Base-by-base conservation (phyloP, 2,329 filamentous ascomycete genomes). In the Colletotrichum lindemuthianum region DNA sequence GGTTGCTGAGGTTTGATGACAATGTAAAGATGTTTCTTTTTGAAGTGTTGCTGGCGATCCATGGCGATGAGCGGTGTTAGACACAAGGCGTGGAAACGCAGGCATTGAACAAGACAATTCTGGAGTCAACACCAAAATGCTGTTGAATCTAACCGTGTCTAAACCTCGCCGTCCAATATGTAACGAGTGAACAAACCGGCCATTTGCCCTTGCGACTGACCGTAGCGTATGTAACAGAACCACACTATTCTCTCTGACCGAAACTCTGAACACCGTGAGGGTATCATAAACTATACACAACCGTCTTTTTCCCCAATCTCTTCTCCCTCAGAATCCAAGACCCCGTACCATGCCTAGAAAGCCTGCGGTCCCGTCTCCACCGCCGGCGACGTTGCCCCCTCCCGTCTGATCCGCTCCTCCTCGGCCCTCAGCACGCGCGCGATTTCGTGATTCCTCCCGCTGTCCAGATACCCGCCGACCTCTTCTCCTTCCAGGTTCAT, bases 401-500 rank as follows among this genome's bases (percentile, higher is more conserved):
- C 76, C 44, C 74, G 69, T 60, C 73, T 70, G 51, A 71, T 71
- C 39, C 70, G 70, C 52, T 75, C 70, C 34, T 75, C 76, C n/a
- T 78, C 75, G 6, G 72, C 70, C 58, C 70, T 59, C 40, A 68
- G 12, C 6, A 56, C 54, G 5, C 66, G 58, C 12, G 37, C 66
- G n/a, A 65, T 65, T 32, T 71, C 45, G 73, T 72, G n/a, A 59
- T 66, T 53, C 11, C 72, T 72, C 11, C 70, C 71, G 34, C 69
- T 72, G 36, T 73, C 74, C 39, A 81, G 71, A 41, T 84, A 80
- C 36, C 78, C 24, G 24, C 24, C 78, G 43, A 74, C 74, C 9
- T 74, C 74, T 12, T 74, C 71, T 0, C 77, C 72, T 16, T 79
- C 81, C 43, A 89, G 73, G 15, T 86, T 84, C 80, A 89, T 87